Evolutionary conservation across 768 basidiomycete genomes (phyloP).

Genomic region (Hypsizygus marmoreus): DNA sequence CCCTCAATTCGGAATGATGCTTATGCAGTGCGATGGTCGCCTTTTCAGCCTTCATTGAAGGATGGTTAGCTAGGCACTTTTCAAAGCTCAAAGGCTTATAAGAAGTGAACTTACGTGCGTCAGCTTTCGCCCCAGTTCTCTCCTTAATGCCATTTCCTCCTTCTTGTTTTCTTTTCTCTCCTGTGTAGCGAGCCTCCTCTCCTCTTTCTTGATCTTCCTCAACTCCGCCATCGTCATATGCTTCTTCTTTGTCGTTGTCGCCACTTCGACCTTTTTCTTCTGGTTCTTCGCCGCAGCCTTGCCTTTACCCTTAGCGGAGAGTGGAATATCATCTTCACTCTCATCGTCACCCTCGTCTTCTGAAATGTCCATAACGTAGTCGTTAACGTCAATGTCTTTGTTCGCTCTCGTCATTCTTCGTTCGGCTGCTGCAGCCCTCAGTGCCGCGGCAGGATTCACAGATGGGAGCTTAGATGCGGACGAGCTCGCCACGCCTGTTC

Average conservation of each 20-base stretch:
- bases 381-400: slow-evolving; percentile 32
- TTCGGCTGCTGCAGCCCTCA: slow-evolving; percentile 57
- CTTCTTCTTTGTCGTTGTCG: slow-evolving; percentile 19
- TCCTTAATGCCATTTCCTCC: slow-evolving; percentile 52
- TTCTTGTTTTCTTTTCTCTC: slow-evolving; percentile 34
- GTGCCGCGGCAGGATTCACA: slow-evolving; percentile 41
- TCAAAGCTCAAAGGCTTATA: neutral
- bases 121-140: slow-evolving; percentile 70
- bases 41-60: slow-evolving; percentile 65
- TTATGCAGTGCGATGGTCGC: slow-evolving; percentile 59
- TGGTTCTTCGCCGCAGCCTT: slow-evolving; percentile 34
- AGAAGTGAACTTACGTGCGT: slow-evolving; percentile 54
- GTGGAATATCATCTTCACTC: slow-evolving; percentile 20
- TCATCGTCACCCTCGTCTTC: slow-evolving; percentile 23
- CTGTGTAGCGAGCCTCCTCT: slow-evolving; percentile 48
- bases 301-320: slow-evolving; percentile 33
- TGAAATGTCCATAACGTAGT: slow-evolving; percentile 26
- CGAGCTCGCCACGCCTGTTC: slow-evolving; percentile 37
- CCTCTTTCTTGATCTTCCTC: slow-evolving; percentile 43
- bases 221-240: slow-evolving; percentile 37
- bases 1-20: slow-evolving; percentile 78
- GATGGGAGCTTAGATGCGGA: slow-evolving; percentile 36
- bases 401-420: slow-evolving; percentile 42
- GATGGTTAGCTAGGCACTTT: neutral
- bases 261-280: slow-evolving; percentile 20